Conservation (phyloP, 139 green algal genomes). For the Choricystis sp. region DNA sequence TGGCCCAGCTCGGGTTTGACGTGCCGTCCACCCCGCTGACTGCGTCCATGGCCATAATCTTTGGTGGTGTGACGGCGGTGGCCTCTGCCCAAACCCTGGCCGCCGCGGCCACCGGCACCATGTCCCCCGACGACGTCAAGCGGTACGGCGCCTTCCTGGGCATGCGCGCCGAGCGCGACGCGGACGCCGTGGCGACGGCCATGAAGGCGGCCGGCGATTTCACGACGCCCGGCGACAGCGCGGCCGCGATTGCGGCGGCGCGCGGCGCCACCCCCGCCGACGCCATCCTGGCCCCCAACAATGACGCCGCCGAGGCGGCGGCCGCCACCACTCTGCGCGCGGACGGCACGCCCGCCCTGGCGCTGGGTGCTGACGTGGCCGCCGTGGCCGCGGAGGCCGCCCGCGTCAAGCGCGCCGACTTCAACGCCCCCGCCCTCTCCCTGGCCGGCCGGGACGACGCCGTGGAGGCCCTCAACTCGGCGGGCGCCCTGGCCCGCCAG, state of each 20-base stretch:
- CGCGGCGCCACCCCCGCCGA: background rate
- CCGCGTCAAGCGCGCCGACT: background rate
- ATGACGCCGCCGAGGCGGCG: background rate
- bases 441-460: slow-evolving; percentile 13
- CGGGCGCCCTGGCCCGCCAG: slow-evolving; percentile 11
- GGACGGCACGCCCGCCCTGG: slow-evolving; percentile 1
- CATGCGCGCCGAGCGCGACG: background rate
- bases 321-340: no score
- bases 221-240: background rate
- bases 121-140: background rate
- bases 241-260: background rate
- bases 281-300: background rate
- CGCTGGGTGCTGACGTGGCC: slow-evolving; percentile 2
- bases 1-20: slow-evolving; percentile 32
- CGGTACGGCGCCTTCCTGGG: background rate
- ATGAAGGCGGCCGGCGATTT: slow-evolving; percentile 13
- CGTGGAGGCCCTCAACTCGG: slow-evolving; percentile 8
- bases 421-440: slow-evolving; percentile 9
- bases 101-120: slow-evolving; percentile 12
- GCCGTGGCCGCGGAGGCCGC: slow-evolving; percentile 1
- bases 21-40: slow-evolving; percentile 17
- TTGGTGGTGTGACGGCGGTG: slow-evolving; percentile 20
- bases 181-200: background rate
- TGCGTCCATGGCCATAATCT: slow-evolving; percentile 1
- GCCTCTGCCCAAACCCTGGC: slow-evolving; percentile 23